Percentiles rank a stretch among this genome's conserved stretches.
phyloP scores from a whole-genome alignment of 2,329 filamentous ascomycete species.

The Magnaporthiopsis incrustans region DNA sequence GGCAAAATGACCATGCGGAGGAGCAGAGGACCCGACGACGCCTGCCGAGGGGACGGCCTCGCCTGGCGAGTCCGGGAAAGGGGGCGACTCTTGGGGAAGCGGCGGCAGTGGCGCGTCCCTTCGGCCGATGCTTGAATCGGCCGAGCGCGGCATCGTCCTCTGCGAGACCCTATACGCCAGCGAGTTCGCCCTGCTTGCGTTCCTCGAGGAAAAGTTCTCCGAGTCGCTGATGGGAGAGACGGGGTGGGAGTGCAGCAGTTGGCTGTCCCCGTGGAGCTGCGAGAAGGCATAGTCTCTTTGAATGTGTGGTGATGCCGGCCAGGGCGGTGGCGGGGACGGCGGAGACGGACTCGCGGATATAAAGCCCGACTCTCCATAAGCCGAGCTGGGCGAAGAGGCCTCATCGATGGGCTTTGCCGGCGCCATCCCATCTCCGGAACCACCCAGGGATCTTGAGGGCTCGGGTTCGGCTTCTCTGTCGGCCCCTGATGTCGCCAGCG shows the following conservation, averaged over 20 bases:
- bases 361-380: background rate
- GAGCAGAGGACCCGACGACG: background rate
- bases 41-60: background rate
- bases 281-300: slow-evolving; percentile 7
- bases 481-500: background rate
- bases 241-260: background rate
- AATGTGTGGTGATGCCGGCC: slow-evolving; percentile 1
- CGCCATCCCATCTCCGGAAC: background rate
- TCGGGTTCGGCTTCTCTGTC: background rate
- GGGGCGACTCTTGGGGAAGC: background rate
- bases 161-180: slow-evolving; percentile 4
- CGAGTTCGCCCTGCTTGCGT: slow-evolving; percentile 6
- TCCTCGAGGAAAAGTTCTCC: background rate
- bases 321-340: slow-evolving; percentile 5
- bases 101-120: slow-evolving; percentile 4
- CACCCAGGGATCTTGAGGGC: background rate
- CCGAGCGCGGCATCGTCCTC: background rate
- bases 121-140: background rate
- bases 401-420: background rate
- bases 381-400: slow-evolving; percentile 3
- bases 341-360: background rate
- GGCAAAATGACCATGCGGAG: background rate
- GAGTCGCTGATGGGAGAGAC: slow-evolving; percentile 5
- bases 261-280: slow-evolving; percentile 1
- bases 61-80: background rate